Conservation (phyloP, 2,329 filamentous ascomycete species). For the Lasiodiplodia gonubiensis region DNA sequence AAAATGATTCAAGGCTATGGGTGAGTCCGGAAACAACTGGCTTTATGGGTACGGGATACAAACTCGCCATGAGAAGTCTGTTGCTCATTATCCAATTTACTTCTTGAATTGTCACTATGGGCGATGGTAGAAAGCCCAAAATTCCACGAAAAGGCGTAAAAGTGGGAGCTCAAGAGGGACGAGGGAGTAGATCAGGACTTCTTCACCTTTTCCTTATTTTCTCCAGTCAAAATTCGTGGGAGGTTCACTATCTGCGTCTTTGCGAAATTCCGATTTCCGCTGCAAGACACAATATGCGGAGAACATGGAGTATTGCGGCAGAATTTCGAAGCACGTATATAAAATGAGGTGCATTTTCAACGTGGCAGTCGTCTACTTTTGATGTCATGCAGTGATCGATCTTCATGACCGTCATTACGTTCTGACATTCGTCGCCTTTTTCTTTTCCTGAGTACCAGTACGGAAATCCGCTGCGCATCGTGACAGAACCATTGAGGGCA, state of each 20-base stretch:
- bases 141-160: neutral
- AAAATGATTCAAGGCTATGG: neutral
- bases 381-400: neutral
- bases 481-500: neutral
- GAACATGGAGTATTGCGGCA: conserved; percentile 2
- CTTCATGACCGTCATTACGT: neutral
- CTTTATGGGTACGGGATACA: neutral
- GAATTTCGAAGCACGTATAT: conserved; percentile 1
- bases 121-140: neutral
- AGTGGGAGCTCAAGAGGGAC: neutral
- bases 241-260: conserved; percentile 9
- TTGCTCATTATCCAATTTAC: neutral
- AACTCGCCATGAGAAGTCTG: neutral
- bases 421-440: neutral
- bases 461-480: neutral
- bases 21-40: neutral
- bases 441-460: neutral
- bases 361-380: neutral
- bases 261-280: neutral
- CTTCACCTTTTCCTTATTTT: neutral
- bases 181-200: neutral
- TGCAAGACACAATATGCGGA: neutral
- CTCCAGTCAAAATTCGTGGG: neutral
- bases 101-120: neutral
- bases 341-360: neutral